A percentile compares a stretch with the other conserved stretches of the same genome.
These are phyloP conservation scores for Penicillium herquei DNA, from an alignment of 495 filamentous ascomycete genomes.

Conservation along the genomic window DNA sequence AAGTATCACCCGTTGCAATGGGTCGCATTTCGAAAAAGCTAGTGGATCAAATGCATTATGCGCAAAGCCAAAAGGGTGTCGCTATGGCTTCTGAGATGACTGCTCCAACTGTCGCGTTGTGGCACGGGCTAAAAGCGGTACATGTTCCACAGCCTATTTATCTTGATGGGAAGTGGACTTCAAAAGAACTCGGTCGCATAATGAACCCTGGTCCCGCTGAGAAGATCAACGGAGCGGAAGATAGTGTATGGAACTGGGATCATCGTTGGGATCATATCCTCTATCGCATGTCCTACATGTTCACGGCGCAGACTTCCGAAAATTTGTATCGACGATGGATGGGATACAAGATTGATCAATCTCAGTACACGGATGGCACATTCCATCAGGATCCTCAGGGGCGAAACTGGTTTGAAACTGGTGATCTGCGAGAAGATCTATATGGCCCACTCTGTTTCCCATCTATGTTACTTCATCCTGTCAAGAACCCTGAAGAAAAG, in stretches of 20 bases:
- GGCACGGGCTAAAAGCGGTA: no score
- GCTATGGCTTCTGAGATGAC: no score
- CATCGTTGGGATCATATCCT: slow-evolving; percentile 7
- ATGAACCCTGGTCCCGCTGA: neutral
- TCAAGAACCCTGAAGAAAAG: neutral
- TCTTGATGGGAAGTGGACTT: no score
- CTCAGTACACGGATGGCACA: neutral
- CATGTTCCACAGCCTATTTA: no score
- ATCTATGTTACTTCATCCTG: slow-evolving; percentile 2
- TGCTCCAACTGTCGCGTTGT: no score
- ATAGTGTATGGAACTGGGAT: slow-evolving; percentile 18
- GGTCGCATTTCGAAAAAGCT: no score
- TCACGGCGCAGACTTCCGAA: neutral
- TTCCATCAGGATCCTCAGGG: slow-evolving; percentile 4
- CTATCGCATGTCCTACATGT: neutral
- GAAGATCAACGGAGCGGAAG: slow-evolving; percentile 1
- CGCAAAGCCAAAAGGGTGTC: no score
- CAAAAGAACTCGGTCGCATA: no score
- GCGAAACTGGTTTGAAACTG: slow-evolving; percentile 3
- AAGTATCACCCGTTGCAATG: no score
- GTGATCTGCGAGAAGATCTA: slow-evolving; percentile 6
- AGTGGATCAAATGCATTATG: no score
- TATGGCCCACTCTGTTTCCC: slow-evolving; percentile 4
- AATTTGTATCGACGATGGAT: slow-evolving; percentile 1
- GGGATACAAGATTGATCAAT: neutral